A percentile compares a stretch with the other conserved stretches of the same genome.
phyloP scores from a whole-genome alignment of 352 stramenopile species.

The Globisporangium alternatum region DNA sequence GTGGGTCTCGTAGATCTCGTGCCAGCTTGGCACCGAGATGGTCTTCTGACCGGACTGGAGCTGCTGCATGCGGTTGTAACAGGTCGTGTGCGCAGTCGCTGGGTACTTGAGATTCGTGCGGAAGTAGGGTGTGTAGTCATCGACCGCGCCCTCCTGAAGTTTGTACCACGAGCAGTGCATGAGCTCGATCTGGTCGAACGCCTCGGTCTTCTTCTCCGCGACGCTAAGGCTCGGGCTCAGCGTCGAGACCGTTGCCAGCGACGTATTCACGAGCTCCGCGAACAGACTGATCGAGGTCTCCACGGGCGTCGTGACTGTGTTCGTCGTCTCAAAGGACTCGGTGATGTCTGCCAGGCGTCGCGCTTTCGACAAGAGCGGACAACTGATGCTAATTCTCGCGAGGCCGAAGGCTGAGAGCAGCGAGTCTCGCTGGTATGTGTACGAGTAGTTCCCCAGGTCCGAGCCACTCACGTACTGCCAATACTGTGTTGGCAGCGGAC shows the following conservation, averaged over 20 bases:
- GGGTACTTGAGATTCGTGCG: conserved; percentile 31
- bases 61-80: conserved; percentile 32
- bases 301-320: neutral
- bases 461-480: conserved; percentile 51
- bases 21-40: conserved; percentile 24
- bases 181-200: conserved; percentile 44
- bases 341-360: conserved; percentile 8
- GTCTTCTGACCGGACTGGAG: conserved; percentile 16
- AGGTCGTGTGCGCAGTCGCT: conserved; percentile 27
- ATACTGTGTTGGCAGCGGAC: conserved; percentile 50
- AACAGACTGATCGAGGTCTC: conserved; percentile 5
- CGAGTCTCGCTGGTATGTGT: conserved; percentile 54
- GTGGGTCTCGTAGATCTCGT: conserved; percentile 19
- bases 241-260: neutral
- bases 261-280: neutral
- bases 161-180: conserved; percentile 59
- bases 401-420: conserved; percentile 24
- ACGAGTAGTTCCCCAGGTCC: conserved; percentile 53
- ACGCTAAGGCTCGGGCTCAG: neutral
- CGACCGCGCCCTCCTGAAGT: conserved; percentile 30
- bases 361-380: neutral
- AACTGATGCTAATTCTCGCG: conserved; percentile 3
- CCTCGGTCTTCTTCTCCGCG: conserved; percentile 4
- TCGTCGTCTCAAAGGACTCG: neutral
- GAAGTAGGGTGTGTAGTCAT: conserved; percentile 43